phyloP scores from a whole-genome alignment of 2,329 filamentous ascomycete genomes.

The Sclerotinia spermophila region DNA sequence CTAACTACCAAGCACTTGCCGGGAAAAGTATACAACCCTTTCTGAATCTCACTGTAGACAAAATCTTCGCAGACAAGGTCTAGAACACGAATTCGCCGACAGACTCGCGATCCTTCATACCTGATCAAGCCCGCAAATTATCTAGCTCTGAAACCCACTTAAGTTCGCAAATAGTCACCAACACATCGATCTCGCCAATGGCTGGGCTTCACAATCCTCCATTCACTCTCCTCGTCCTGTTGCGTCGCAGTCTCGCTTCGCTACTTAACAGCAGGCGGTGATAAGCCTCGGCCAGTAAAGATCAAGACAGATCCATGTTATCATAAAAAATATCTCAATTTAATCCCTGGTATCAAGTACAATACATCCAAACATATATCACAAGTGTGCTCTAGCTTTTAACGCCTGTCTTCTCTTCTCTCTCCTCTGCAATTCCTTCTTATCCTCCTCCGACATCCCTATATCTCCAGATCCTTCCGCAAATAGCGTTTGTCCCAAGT shows the following conservation, averaged over 20 bases:
- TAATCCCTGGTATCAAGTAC: conserved; percentile 16
- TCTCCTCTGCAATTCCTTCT: conserved; percentile 45
- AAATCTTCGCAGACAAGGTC: neutral
- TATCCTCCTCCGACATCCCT: conserved; percentile 49
- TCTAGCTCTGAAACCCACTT: neutral
- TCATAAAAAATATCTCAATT: neutral
- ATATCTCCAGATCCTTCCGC: conserved; percentile 44
- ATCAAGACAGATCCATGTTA: neutral
- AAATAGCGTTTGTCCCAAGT: conserved; percentile 68
- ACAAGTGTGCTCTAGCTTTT: conserved; percentile 51
- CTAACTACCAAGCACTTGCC: neutral
- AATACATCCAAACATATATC: conserved; percentile 23
- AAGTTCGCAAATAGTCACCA: neutral
- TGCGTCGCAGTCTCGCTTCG: too few species aligned
- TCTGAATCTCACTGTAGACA: neutral
- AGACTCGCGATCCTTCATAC: neutral
- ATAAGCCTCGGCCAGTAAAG: neutral
- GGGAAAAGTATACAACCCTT: neutral
- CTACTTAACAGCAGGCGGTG: too few species aligned
- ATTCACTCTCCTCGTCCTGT: neutral
- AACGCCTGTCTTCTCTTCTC: conserved; percentile 46
- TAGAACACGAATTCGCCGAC: neutral
- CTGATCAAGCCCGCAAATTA: neutral
- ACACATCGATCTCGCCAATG: neutral
- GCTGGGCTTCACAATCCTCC: neutral